Base-by-base conservation (phyloP, 495 filamentous ascomycete genomes). In the Neurospora sp. region DNA sequence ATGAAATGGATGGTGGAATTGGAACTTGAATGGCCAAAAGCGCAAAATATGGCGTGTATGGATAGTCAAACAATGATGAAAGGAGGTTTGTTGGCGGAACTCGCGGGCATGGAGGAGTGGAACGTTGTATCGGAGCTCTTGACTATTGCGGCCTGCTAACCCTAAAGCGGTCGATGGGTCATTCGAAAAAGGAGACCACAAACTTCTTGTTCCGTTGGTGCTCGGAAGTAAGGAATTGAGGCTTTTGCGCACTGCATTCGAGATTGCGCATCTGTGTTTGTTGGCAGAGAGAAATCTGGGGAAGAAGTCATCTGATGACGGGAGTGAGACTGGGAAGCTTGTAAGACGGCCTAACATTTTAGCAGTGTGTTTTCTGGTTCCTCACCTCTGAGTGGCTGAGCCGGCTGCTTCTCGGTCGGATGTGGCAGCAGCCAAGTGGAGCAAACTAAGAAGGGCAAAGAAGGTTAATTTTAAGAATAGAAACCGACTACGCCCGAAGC, bases 401-500 rank as follows among this genome's bases (percentile, higher is more conserved):
- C 70, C 35, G 72, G 40, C 10, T 41, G 44, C 44, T 20, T 27
- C 69, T 70, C 72, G 70, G 70, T 71, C 72, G 68, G 59, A 76
- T 74, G 53, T 69, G 72, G 68, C 74, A 68, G 31, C n/a, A 69
- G 8, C n/a, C 47, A 72, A 20, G 71, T 20, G 45, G 44, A 45
- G 44, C 20, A 72, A 41, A 72, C 39, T 18, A 59, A 47, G 38
- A 70, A 39, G 72, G 69, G 68, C 69, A 70, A 74, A 72, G 71
- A 79, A 77, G 73, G 70, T 78, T 79, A 79, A 73, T 59, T 76
- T 77, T 69, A 78, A 78, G 75, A 78, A 79, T 80, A 80, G 78
- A 77, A 79, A 74, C 74, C 47, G 45, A 38, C 74, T 75, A 78
- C 22, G 9, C 76, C 71, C 8, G 40, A 79, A 39, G 2, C 10